Evolutionary conservation across 306 rosid genomes (phyloP), one percentile per base, ranked within the genome.

Genomic region (Comarum palustre): DNA sequence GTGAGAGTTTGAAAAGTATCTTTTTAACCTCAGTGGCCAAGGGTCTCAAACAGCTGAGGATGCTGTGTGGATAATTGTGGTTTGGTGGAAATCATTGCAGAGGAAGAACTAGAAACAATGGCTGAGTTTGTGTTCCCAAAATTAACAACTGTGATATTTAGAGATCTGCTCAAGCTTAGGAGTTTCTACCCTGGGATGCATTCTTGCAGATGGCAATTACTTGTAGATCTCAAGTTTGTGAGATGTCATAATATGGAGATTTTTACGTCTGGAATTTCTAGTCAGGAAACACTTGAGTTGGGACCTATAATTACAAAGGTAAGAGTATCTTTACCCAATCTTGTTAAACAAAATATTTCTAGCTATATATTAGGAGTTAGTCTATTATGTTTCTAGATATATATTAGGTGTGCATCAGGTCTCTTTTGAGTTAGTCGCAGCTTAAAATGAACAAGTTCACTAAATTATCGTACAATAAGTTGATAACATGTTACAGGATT

Each of bases 21-120:
- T 79, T 80, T 59, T 74, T 75, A 13, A 32, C 46, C 14, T 74
- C 81, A 41, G 11, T 85, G 2, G 78, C 80, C 11, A 79, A 45
- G 36, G 32, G 73, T 77, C 80, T 85, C 16, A n/a, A 7, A 2
- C 66, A 10, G 8, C 77, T 78, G 2, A 71, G 69, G 60, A 17
- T 20, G 5, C 58, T 82, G 51, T 10, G 29, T 1, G 68, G 29
- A 19, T 34, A 2, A 22, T 13, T 82, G 83, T 72, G 73, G 50
- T 22, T 25, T 79, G 54, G 68, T 24, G 36, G 74, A 79, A 70
- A 66, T 79, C 41, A 71, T 82, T 46, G 70, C 27, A 0, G 17
- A 24, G 25, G 73, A 72, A 51, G 58, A 25, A 4, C 36, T 31
- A 39, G 68, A 76, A 38, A 31, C 19, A 19, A 10, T 11, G 11